Conservation (phyloP, 1,139 yeast species). For the Nakaseomyces delphensis region DNA sequence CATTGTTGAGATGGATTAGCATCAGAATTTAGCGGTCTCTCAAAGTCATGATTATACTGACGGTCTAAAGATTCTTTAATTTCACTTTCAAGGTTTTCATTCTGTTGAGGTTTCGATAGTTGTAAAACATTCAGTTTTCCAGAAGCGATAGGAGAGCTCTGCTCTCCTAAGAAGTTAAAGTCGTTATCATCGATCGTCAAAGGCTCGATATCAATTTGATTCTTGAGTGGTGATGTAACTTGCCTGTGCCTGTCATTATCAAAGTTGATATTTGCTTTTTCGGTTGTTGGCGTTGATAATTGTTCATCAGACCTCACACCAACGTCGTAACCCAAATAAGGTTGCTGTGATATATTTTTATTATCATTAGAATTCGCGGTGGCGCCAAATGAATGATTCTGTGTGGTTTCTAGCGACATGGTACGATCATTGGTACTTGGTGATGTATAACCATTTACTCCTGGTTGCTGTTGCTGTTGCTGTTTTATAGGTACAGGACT, state of each 20-base stretch:
- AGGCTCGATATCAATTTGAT: conserved; percentile 8
- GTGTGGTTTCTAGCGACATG: neutral
- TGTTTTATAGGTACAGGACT: neutral
- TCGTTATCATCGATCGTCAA: conserved; percentile 4
- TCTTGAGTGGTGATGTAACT: conserved; percentile 11
- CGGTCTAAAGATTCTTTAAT: conserved; percentile 8
- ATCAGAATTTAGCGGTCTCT: conserved; percentile 7
- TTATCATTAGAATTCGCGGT: too few relatives aligned
- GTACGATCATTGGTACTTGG: conserved; percentile 3
- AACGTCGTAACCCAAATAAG: neutral
- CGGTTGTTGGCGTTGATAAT: neutral
- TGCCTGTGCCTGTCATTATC: conserved; percentile 3
- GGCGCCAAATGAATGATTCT: too few relatives aligned
- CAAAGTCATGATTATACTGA: conserved; percentile 11
- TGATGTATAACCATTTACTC: conserved; percentile 6
- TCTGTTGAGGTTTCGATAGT: conserved; percentile 23
- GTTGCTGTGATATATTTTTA: neutral
- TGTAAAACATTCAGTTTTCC: conserved; percentile 22
- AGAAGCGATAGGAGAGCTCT: conserved; percentile 9
- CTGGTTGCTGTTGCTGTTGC: neutral
- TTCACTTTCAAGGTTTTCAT: conserved; percentile 17
- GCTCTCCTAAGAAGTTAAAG: neutral
- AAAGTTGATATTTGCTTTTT: neutral
- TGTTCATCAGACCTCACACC: neutral
- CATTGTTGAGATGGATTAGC: conserved; percentile 6